Percentiles rank a stretch among this genome's conserved stretches.
Evolutionary conservation across 2,329 filamentous ascomycete species (phyloP).

Genomic region (Cylindrodendrum hubeiense): DNA sequence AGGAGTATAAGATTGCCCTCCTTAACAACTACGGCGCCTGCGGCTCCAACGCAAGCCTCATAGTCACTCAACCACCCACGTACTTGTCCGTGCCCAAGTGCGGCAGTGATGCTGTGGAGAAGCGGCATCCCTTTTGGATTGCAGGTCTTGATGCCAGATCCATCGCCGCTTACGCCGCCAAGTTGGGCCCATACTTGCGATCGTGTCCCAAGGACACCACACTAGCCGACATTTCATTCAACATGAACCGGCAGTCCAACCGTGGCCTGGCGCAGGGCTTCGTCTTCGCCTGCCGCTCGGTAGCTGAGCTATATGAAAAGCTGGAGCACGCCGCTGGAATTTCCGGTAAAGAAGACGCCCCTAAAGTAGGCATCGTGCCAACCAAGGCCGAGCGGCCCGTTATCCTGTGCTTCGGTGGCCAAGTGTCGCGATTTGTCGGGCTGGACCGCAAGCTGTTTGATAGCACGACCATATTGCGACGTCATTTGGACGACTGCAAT

Average conservation of each 20-base stretch:
- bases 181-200: background rate
- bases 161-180: background rate
- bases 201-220: no score
- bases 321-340: no score
- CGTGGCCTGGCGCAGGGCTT: no score
- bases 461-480: background rate
- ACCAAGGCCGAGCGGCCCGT: background rate
- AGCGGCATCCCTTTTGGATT: background rate
- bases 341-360: no score
- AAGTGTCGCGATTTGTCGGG: background rate
- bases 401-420: conserved; percentile 4
- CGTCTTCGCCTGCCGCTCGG: no score
- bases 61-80: background rate
- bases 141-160: background rate
- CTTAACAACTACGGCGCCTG: conserved; percentile 54
- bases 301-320: no score
- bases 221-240: no score
- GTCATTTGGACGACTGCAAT: background rate
- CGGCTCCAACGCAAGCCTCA: conserved; percentile 36
- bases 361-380: background rate
- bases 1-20: conserved; percentile 32
- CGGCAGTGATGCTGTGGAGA: no score
- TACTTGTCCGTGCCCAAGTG: no score
- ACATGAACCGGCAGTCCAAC: no score
- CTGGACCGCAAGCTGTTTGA: background rate